Conservation (phyloP, 352 stramenopile species). For the Phytophthora rubi region DNA sequence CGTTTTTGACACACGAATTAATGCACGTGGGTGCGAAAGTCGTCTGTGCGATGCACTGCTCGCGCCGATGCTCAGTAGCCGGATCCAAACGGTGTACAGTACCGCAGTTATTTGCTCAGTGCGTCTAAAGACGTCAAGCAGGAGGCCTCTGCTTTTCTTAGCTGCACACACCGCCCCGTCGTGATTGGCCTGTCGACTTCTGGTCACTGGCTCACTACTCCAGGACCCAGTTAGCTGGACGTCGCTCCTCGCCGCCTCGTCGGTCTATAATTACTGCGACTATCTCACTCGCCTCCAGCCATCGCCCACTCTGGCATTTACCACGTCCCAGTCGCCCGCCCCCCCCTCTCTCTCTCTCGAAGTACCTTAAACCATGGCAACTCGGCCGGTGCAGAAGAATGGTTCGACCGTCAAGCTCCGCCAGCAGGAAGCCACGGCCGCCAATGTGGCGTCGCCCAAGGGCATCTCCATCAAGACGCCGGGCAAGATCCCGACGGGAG, state of each 20-base stretch:
- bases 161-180: background rate
- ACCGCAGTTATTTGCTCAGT: background rate
- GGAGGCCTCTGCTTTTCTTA: constrained; percentile 19
- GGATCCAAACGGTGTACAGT: background rate
- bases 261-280: constrained; percentile 30
- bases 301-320: constrained; percentile 37
- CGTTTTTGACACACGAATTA: background rate
- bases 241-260: background rate
- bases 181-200: constrained; percentile 18
- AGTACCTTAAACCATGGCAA: constrained; percentile 40
- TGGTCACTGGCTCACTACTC: constrained; percentile 12
- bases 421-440: constrained; percentile 61
- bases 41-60: no score
- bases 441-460: constrained; percentile 83
- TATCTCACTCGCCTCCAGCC: background rate
- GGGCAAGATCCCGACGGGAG: constrained; percentile 44
- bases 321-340: constrained; percentile 14
- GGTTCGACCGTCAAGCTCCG: constrained; percentile 63
- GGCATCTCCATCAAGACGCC: constrained; percentile 82
- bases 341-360: background rate
- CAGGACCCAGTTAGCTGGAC: no score
- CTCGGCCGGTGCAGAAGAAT: constrained; percentile 47
- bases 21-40: background rate
- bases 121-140: constrained; percentile 1
- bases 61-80: background rate